Base-by-base conservation (phyloP, 176 grass and related monocot genomes). In the Triticum monococcum region DNA sequence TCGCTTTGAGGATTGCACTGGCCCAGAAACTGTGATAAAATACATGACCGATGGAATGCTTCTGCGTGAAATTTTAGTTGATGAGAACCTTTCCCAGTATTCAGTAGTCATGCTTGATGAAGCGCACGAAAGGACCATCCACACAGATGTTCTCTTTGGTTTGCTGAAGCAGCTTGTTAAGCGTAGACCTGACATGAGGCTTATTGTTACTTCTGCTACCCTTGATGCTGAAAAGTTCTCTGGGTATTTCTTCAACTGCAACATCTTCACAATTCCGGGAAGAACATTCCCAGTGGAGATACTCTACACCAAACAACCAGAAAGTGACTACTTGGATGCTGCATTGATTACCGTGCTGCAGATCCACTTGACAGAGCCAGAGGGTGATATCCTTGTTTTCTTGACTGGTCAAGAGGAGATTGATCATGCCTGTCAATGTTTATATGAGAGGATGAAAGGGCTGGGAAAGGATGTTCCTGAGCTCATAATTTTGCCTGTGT, bases 31-130 rank as follows among this genome's bases (percentile, higher is more conserved):
- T 4, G 93, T 98, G 37, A 95, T 98, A 71, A 98, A 98, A 70
- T 98, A 98, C 83, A 95, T 98, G 96, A 98, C 96, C 32, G 96
- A 98, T 72, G 96, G 96, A 79, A 95, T 95, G 96, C 96, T 98
- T 88, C 68, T 98, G 48, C 90, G 88, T 81, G 96, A 98, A 89
- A 98, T 98, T 92, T 89, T 98, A 72, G 86, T 98, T 12, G 96
- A 98, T 86, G 93, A 95, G 86, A 94, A 88, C 78, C 89, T 98
- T 37, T 95, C 93, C 2, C 90, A 93, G 64, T 98, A 98, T 86
- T 98, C 96, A 9, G 93, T 98, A 77, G 41, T 98, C 81, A 98
- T 98, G 96, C 90, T 98, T 78, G 96, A 98, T 89, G 96, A 98
- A 83, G 96, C 96, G 16, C 96, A 98, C 48, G 96, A 98, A 83